Base-by-base conservation (phyloP, 2,329 filamentous ascomycete species). In the Nakataea oryzae region DNA sequence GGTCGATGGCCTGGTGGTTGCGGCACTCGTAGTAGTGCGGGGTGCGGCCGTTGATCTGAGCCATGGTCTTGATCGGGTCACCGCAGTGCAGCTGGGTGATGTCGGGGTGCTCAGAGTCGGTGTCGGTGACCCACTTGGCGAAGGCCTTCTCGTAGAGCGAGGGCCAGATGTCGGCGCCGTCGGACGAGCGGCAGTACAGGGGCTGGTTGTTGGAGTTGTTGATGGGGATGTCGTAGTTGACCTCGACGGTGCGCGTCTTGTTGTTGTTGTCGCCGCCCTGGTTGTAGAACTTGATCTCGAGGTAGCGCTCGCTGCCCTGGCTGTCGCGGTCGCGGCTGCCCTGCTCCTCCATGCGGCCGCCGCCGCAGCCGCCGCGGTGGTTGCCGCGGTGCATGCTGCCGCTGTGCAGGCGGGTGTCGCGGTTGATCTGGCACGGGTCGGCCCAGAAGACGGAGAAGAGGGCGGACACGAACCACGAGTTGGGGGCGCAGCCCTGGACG, bases 131-230 rank as follows among this genome's bases (percentile, higher is more conserved):
- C 77, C 77, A 79, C 69, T 76, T 76, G 66, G 77, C 70, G 62
- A 78, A 79, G 17, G 76, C 77, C 73, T 79, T 79, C 71, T 79
- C 77, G 69, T 79, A 79, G 57, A 79, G 70, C 29, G 73, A 69
- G 1, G 77, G 76, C 77, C 76, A 79, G 63, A 78, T 72, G 65
- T 77, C 75, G 63, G 71, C 70, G 17, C 72, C 72, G 65, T 76
- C 74, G 63, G 70, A 73, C 17, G 76, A 73, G 64, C 72, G 75
- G 66, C 73, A 75, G 70, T 77, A 79, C 28, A 78, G 65, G 28
- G 74, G 74, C 67, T 73, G 69, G 66, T 74, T 73, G 70, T 71
- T 74, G 13, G 74, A 75, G 70, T 77, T 78, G 71, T 78, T 76
- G 62, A 78, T 71, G 11, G 74, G 75, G 62, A 78, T 72, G 63